Evolutionary conservation across 1,284 basidiomycete genomes (phyloP), one percentile per base, ranked within the genome.

Genomic region (Ganoderma meredithae): DNA sequence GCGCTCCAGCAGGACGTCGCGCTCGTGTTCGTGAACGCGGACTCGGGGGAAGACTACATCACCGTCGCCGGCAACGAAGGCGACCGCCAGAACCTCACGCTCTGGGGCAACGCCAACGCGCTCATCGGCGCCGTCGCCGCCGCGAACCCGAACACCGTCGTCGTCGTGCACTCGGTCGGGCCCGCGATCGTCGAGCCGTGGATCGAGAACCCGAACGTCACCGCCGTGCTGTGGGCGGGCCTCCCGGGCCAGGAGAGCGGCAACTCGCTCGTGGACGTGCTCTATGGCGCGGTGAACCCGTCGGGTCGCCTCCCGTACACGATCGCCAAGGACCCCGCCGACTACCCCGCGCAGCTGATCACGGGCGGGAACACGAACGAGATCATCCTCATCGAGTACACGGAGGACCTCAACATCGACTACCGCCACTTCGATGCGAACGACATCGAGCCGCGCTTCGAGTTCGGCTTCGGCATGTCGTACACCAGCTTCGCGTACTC

Each of bases 381-480:
- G 33, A 81, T 89, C 63, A 69, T 90, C 62, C 79, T 80, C 55
- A 86, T 92, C 69, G 84, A 86, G 3, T 92, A 95, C 78, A 86
- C 82, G 6, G 94, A 95, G 74, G 88, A 85, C 12, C 77, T 95
- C 58, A 80, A 88, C 73, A 90, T 95, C 75, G 94, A 95, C 80
- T 95, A 95, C 77, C 83, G 92, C 39, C 86, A 89, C 77, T 95
- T 95, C 76, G 91, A 95, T 72, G 83, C 87, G 76, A 74, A 75
- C 75, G 83, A 86, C 67, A 88, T 91, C 70, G 81, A 82, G 22
- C 89, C 89, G 44, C 86, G 89, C 41, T 91, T 85, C 77, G 90
- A 92, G 75, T 96, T 96, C 77, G 95, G 95, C 0, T 95, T 89
- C 78, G 95, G 95, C 0, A 79, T 97, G 72, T 93, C 90, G 68